Conservation (phyloP, 2,329 filamentous ascomycete genomes). For the Exophiala dermatitidis region DNA sequence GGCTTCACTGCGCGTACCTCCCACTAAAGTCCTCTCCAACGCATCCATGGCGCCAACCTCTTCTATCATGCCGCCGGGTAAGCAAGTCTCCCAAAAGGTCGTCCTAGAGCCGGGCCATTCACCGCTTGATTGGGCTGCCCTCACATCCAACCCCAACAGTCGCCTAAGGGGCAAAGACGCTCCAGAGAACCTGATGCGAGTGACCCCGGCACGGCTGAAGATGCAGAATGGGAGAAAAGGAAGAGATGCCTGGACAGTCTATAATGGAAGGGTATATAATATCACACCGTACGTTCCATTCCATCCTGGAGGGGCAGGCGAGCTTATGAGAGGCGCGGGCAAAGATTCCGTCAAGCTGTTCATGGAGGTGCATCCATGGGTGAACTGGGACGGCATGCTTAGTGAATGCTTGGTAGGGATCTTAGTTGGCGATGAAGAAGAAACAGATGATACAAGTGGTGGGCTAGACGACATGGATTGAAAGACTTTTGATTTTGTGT, state of each 20-base stretch:
- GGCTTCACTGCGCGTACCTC: conserved; percentile 37
- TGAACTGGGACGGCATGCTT: conserved; percentile 62
- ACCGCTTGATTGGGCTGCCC: conserved; percentile 88
- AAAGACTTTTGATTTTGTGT: conserved; percentile 15
- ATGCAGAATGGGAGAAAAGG: conserved; percentile 74
- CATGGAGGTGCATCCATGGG: conserved; percentile 59
- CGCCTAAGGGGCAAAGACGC: conserved; percentile 57
- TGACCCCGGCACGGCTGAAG: conserved; percentile 75
- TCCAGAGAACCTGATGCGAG: conserved; percentile 55
- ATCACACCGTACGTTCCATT: conserved; percentile 82
- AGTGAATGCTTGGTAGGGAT: conserved; percentile 56
- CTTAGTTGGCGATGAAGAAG: conserved; percentile 50
- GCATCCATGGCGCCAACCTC: conserved; percentile 22
- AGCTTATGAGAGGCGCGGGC: conserved; percentile 57
- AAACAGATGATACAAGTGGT: conserved; percentile 27
- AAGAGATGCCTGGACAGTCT: conserved; percentile 80
- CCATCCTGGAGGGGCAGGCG: conserved; percentile 69
- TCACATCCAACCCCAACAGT: conserved; percentile 52
- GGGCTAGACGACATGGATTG: conserved; percentile 56
- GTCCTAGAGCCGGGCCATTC: conserved; percentile 84
- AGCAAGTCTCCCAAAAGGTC: conserved; percentile 53
- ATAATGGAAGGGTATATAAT: conserved; percentile 89
- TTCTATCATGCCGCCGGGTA: conserved; percentile 36
- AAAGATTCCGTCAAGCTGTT: conserved; percentile 59
- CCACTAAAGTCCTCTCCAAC: conserved; percentile 23